These are phyloP conservation scores for Talaromyces verruculosus DNA, from an alignment of 2,329 filamentous ascomycete species.

Conservation along the genomic window DNA sequence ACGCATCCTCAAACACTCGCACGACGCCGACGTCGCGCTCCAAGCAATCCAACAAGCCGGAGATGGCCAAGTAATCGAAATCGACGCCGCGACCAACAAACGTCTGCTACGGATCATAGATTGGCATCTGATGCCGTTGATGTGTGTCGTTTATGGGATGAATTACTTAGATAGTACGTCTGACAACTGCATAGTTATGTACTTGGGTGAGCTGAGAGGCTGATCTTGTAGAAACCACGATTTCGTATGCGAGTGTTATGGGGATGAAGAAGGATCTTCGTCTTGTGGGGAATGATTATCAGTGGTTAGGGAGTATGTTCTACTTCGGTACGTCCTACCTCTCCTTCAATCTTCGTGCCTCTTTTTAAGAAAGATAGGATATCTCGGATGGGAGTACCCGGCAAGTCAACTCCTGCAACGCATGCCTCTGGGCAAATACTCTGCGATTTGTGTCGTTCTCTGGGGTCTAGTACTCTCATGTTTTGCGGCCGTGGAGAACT, in stretches of 20 bases:
- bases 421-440: slow-evolving; percentile 66
- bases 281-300: slow-evolving; percentile 48
- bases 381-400: slow-evolving; percentile 63
- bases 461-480: slow-evolving; percentile 63
- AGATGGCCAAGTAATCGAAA: slow-evolving; percentile 52
- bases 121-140: slow-evolving; percentile 60
- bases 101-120: slow-evolving; percentile 63
- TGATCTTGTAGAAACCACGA: slow-evolving; percentile 43
- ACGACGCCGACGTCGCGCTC: slow-evolving; percentile 62
- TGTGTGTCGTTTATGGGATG: slow-evolving; percentile 60
- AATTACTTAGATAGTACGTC: slow-evolving; percentile 55
- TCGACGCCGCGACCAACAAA: slow-evolving; percentile 59
- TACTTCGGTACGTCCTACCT: slow-evolving; percentile 43
- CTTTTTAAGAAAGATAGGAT: slow-evolving; percentile 29
- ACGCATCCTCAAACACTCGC: slow-evolving; percentile 52
- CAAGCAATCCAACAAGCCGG: slow-evolving; percentile 52
- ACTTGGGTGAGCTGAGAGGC: too few species aligned
- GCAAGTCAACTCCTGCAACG: slow-evolving; percentile 64
- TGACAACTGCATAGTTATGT: too few species aligned
- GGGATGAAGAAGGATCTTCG: slow-evolving; percentile 51
- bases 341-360: neutral
- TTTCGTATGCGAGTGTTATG: slow-evolving; percentile 57
- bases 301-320: slow-evolving; percentile 55
- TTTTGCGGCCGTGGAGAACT: slow-evolving; percentile 63
- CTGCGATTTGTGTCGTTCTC: slow-evolving; percentile 61